phyloP scores from a whole-genome alignment of 179 eudicot species.

The Heliamphora pulchella region DNA sequence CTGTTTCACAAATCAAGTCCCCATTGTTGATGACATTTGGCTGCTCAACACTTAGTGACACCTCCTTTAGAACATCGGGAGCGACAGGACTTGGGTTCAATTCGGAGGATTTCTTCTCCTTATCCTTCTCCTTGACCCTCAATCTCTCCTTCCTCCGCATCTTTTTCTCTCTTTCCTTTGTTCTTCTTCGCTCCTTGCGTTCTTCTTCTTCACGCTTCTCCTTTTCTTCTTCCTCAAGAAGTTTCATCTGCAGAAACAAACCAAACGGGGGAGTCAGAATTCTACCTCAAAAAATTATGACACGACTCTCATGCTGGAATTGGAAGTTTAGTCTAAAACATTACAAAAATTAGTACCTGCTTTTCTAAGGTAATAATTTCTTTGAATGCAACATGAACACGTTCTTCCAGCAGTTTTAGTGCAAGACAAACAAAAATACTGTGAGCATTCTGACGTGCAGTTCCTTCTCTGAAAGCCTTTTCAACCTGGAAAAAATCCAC shows the following conservation, averaged over 20 bases:
- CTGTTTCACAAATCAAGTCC: slow-evolving; percentile 38
- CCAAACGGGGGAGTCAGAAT: slow-evolving; percentile 9
- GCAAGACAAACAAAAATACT: slow-evolving; percentile 96
- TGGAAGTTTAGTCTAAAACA: neutral
- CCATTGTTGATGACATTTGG: slow-evolving; percentile 23
- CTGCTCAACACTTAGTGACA: slow-evolving; percentile 34
- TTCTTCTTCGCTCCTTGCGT: slow-evolving; percentile 82
- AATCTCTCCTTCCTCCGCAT: slow-evolving; percentile 91
- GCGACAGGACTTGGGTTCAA: slow-evolving; percentile 31
- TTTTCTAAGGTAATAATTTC: slow-evolving; percentile 89
- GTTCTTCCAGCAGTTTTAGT: slow-evolving; percentile 82
- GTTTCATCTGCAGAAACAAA: slow-evolving; percentile 53
- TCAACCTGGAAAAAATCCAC: slow-evolving; percentile 60
- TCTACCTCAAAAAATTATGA: neutral
- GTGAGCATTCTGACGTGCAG: slow-evolving; percentile 97
- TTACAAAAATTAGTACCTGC: slow-evolving; percentile 42
- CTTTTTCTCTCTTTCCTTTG: slow-evolving; percentile 92
- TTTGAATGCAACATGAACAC: slow-evolving; percentile 95
- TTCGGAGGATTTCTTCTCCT: slow-evolving; percentile 48
- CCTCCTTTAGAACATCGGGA: slow-evolving; percentile 32
- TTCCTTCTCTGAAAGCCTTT: slow-evolving; percentile 98
- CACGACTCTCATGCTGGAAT: neutral
- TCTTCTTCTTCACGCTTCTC: slow-evolving; percentile 98
- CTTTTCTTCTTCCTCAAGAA: slow-evolving; percentile 98
- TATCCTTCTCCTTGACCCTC: slow-evolving; percentile 66